Conservation (phyloP, 306 rosid genomes). For the cucumber (Cucumis sativus) region Cucumber_9930_V3 NC_026659.2:20946001-20946500, state of each 20-base stretch:
- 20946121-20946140: slow-evolving; percentile 61
- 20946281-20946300: slow-evolving; percentile 46
- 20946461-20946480: slow-evolving; percentile 30
- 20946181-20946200: slow-evolving; percentile 57
- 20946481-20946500: slow-evolving; percentile 22
- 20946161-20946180: slow-evolving; percentile 56
- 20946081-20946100: slow-evolving; percentile 75
- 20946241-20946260: slow-evolving; percentile 91
- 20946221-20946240: slow-evolving; percentile 90
- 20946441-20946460: slow-evolving; percentile 33
- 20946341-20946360: slow-evolving; percentile 43
- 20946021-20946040: slow-evolving; percentile 81
- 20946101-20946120: slow-evolving; percentile 79
- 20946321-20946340: slow-evolving; percentile 38
- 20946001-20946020: slow-evolving; percentile 33
- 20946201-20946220: slow-evolving; percentile 71
- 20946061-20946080: slow-evolving; percentile 43
- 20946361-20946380: slow-evolving; percentile 64
- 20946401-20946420: slow-evolving; percentile 71
- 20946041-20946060: slow-evolving; percentile 67
- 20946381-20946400: slow-evolving; percentile 72
- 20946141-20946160: slow-evolving; percentile 84
- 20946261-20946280: slow-evolving; percentile 93
- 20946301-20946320: slow-evolving; percentile 40
- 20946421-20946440: slow-evolving; percentile 44